Conservation (phyloP, 228 moss, liverwort and hornwort genomes). For the Sphagnum magellanicum region DNA sequence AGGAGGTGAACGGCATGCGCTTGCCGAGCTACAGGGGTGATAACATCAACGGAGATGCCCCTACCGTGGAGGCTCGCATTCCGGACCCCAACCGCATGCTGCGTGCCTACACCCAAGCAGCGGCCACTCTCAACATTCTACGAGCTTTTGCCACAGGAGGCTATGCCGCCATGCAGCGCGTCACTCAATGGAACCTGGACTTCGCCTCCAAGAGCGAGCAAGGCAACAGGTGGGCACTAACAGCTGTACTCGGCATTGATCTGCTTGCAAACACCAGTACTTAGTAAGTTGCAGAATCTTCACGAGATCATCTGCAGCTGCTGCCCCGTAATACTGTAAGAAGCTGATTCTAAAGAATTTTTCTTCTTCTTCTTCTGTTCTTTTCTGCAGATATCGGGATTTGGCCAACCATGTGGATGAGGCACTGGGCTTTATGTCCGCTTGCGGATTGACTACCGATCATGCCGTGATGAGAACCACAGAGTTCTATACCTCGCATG, state of each 20-base stretch:
- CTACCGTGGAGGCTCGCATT: conserved; percentile 20
- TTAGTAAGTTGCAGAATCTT: too few relatives aligned
- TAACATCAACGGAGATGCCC: conserved; percentile 33
- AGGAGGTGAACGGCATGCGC: conserved; percentile 22
- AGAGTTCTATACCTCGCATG: conserved; percentile 72
- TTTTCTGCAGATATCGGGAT: conserved; percentile 34
- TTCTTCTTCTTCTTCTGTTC: too few relatives aligned
- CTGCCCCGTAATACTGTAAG: too few relatives aligned
- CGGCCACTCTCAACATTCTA: conserved; percentile 31
- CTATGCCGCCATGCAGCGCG: conserved; percentile 38
- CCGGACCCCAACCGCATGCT: conserved; percentile 31
- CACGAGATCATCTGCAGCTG: too few relatives aligned
- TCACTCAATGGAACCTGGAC: conserved; percentile 38
- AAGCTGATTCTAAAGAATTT: too few relatives aligned
- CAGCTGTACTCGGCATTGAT: too few relatives aligned
- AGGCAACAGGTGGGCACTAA: conserved; percentile 9
- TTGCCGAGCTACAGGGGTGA: conserved; percentile 39
- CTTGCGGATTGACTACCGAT: conserved; percentile 59
- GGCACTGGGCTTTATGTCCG: conserved; percentile 66
- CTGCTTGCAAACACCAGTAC: too few relatives aligned
- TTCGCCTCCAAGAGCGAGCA: conserved; percentile 38
- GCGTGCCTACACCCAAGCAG: conserved; percentile 37
- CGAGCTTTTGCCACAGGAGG: conserved; percentile 41
- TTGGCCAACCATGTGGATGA: conserved; percentile 60
- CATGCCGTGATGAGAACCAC: conserved; percentile 67